A percentile compares a stretch with the other conserved stretches of the same genome.
Evolutionary conservation across 768 basidiomycete genomes (phyloP).

Genomic region (Dacryopinax spathularia): DNA sequence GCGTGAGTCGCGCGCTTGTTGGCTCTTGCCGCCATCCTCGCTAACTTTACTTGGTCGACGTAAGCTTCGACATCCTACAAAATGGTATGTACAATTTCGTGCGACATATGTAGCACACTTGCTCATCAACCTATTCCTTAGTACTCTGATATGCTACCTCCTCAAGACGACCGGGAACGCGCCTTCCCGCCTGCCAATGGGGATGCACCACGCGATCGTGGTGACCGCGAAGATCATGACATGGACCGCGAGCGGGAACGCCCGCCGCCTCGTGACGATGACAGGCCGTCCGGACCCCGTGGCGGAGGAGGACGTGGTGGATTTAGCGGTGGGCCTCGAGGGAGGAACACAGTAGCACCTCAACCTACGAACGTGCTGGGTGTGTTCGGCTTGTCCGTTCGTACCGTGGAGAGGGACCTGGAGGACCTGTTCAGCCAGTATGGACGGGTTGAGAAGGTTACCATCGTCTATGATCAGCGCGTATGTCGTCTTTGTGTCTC

Average conservation of each 20-base stretch:
- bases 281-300: slow-evolving; percentile 22
- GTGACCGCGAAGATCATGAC: no score
- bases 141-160: neutral
- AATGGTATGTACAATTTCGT: neutral
- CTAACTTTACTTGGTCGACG: no score
- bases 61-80: no score
- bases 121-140: neutral
- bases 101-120: neutral
- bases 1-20: neutral
- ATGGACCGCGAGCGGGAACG: slow-evolving; percentile 52
- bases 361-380: slow-evolving; percentile 81
- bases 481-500: slow-evolving; percentile 36
- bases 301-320: neutral
- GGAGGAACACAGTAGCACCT: slow-evolving; percentile 33
- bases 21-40: neutral
- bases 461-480: slow-evolving; percentile 91
- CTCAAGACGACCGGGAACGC: slow-evolving; percentile 54
- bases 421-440: slow-evolving; percentile 86
- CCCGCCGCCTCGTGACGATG: slow-evolving; percentile 42
- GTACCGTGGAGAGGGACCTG: slow-evolving; percentile 83
- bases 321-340: neutral
- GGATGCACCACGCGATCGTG: neutral
- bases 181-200: slow-evolving; percentile 32
- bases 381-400: slow-evolving; percentile 95
- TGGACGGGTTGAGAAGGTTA: slow-evolving; percentile 86